Conservation (phyloP, 768 basidiomycete species). For the Amanita subjunquillea region DNA sequence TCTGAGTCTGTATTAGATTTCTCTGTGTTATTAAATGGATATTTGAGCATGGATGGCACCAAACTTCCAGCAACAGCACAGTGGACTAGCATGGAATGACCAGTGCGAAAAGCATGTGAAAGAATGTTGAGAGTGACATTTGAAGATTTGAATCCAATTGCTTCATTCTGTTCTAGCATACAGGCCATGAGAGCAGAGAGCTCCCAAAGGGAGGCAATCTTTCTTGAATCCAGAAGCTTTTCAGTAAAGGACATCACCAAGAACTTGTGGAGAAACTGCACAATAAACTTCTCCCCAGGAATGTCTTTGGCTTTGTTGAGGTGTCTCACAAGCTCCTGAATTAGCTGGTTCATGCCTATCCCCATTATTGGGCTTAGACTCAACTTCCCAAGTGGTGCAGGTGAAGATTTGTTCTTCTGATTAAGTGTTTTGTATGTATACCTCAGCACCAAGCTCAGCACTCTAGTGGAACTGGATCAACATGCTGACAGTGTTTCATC, state of each 20-base stretch:
- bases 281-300: background rate
- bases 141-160: background rate
- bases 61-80: background rate
- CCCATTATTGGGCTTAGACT: background rate
- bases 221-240: background rate
- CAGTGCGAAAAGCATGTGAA: background rate
- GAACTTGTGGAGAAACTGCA: background rate
- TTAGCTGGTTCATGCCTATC: background rate
- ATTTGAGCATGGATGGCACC: background rate
- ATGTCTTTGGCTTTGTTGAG: background rate
- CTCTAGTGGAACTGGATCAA: background rate
- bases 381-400: background rate
- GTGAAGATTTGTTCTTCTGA: background rate
- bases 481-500: background rate
- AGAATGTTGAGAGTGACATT: background rate
- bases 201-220: background rate
- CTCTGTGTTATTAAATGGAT: background rate
- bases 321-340: background rate
- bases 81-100: background rate
- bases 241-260: background rate
- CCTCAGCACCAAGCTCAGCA: background rate
- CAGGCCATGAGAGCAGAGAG: background rate
- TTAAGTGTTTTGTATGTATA: background rate
- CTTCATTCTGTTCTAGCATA: background rate
- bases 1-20: background rate